Conservation (phyloP, 345 rosid genomes). For the Eucalyptus pauciflora region DNA sequence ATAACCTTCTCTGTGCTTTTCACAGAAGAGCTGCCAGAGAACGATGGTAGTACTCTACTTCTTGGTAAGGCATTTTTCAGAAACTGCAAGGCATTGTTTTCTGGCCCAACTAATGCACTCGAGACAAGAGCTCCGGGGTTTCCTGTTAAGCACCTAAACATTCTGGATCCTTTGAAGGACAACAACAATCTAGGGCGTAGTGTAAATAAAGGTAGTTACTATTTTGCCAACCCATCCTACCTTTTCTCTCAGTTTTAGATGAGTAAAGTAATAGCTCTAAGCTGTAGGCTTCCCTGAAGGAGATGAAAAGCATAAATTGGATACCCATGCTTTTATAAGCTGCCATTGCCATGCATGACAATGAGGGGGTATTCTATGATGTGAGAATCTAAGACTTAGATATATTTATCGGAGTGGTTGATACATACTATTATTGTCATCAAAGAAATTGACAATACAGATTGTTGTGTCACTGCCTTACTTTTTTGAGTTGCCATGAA, state of each 20-base stretch:
- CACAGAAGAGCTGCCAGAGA: conserved; percentile 23
- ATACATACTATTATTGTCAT: background rate
- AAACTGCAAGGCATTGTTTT: conserved; percentile 27
- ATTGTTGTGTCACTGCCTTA: background rate
- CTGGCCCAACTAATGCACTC: conserved; percentile 21
- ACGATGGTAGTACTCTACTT: conserved; percentile 24
- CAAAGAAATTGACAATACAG: background rate
- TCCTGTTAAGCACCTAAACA: conserved; percentile 54
- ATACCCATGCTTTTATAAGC: background rate
- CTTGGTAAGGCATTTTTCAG: conserved; percentile 51
- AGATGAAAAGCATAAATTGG: background rate
- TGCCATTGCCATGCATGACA: background rate
- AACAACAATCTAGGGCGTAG: conserved; percentile 90
- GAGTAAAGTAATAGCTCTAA: background rate
- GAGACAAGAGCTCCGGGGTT: conserved; percentile 31
- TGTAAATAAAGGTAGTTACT: conserved; percentile 57
- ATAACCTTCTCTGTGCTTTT: background rate
- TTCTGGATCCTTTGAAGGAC: conserved; percentile 74
- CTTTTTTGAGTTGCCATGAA: background rate
- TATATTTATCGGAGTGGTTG: background rate
- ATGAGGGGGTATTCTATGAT: background rate
- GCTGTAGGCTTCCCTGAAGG: background rate
- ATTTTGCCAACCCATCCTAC: background rate
- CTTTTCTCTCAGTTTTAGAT: background rate
- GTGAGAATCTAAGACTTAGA: background rate